phyloP scores from a whole-genome alignment of 139 green algal species.

The Coelastrella sp. region DNA sequence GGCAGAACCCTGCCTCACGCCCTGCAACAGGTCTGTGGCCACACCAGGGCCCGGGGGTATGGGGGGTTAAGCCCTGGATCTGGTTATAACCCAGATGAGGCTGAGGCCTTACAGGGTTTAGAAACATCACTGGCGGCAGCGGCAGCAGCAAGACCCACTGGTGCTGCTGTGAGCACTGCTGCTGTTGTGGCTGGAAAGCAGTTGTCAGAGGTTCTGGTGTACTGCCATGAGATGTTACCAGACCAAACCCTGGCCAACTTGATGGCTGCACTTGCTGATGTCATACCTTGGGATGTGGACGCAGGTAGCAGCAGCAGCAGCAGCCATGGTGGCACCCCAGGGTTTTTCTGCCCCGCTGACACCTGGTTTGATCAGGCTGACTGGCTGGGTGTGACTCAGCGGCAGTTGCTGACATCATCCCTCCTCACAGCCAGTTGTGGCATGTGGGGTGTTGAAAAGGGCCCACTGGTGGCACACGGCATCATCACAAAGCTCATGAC shows the following conservation, averaged over 20 bases:
- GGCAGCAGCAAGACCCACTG: constrained; percentile 15
- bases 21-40: neutral
- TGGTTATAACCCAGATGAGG: neutral
- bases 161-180: constrained; percentile 10
- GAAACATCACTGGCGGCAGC: neutral
- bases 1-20: constrained; percentile 21
- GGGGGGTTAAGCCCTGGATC: neutral
- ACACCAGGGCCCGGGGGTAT: neutral
- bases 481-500: constrained; percentile 1
- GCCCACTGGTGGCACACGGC: neutral
- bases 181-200: constrained; percentile 10
- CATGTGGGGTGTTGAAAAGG: constrained; percentile 40
- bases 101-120: neutral
- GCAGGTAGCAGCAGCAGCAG: neutral
- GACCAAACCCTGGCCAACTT: neutral
- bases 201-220: constrained; percentile 28
- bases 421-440: constrained; percentile 11
- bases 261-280: constrained; percentile 18
- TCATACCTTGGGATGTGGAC: neutral
- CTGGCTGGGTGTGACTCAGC: constrained; percentile 6
- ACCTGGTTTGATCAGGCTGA: neutral
- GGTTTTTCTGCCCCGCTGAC: neutral
- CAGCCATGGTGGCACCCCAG: neutral
- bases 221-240: constrained; percentile 27
- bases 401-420: constrained; percentile 12